Base-by-base conservation (phyloP, 441 rosid species). In the Gossypium aridum region DNA sequence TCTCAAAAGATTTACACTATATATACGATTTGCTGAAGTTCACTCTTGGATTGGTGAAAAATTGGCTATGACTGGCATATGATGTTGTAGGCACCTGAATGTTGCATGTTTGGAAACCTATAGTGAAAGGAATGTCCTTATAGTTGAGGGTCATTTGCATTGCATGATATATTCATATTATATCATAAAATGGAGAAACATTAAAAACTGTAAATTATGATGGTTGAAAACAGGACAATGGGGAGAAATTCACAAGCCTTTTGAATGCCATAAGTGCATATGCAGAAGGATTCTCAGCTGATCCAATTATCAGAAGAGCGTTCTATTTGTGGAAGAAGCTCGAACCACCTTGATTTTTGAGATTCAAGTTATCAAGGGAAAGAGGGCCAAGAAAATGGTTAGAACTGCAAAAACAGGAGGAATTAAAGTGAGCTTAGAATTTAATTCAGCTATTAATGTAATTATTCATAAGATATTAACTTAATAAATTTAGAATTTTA, bases 251-350 rank as follows among this genome's bases (percentile, higher is more conserved):
- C 79, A 83, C 81, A 9, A 86, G 88, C 80, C 89, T 96, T 34
- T 73, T 96, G 77, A 82, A 73, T 0, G 99, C 99, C 10, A 85
- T 96, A 19, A 82, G 94, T 23, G 92, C 92, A 17, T 91, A 90
- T 72, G 98, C 98, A 1, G 95, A 95, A 83, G 99, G 99, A 45
- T 93, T 86, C 71, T 92, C 97, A 10, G 92, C 94, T 13, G 97
- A 93, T 80, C 87, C 87, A 16, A 79, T 91, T 77, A 89, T 92
- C 49, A 80, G 92, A 83, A 87, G 93, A 84, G 67, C 67, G 37
- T 31, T 63, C 13, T 63, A 63, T 63, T 31, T 63, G 67, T 63
- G 67, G 67, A 63, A 63, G 67, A 63, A 63, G 47, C 23, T 63
- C 7, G 67, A 63, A 63, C 47, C 67, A n/a, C 20, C 23, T 31